Percentiles rank a stretch among this genome's conserved stretches.
Evolutionary conservation across 2,329 filamentous ascomycete genomes (phyloP).

Genomic region (Aspergillus vadensis): DNA sequence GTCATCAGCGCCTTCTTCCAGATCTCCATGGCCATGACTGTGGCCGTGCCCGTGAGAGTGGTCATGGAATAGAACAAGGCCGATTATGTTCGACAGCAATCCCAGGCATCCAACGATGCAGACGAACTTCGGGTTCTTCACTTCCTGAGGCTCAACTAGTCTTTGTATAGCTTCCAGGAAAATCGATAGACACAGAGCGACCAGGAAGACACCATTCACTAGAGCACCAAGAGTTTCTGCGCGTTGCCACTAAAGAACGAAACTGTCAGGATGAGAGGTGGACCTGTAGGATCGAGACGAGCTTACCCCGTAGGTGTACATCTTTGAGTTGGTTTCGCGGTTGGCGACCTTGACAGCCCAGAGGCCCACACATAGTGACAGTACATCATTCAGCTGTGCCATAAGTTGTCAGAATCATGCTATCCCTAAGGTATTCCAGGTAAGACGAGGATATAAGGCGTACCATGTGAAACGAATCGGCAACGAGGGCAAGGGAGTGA

Average conservation of each 20-base stretch:
- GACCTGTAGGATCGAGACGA: constrained; percentile 1
- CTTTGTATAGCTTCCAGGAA: constrained; percentile 92
- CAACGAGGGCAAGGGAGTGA: constrained; percentile 88
- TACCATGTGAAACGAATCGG: constrained; percentile 98
- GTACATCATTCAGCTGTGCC: constrained; percentile 85
- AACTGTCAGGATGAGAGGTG: constrained; percentile 14
- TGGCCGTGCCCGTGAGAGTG: constrained; percentile 81
- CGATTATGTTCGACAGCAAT: constrained; percentile 82
- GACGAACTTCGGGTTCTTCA: constrained; percentile 81
- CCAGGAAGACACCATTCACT: constrained; percentile 96
- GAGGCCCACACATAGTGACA: constrained; percentile 86
- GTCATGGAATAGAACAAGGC: constrained; percentile 88
- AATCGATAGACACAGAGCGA: constrained; percentile 94
- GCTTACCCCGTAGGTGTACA: constrained; percentile 90
- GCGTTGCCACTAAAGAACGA: constrained; percentile 74
- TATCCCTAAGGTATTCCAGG: not conserved
- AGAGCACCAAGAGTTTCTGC: constrained; percentile 95
- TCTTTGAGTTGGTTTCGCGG: constrained; percentile 76
- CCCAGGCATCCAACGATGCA: constrained; percentile 86
- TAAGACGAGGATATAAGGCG: constrained; percentile 28
- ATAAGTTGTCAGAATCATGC: not conserved
- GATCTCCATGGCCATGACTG: constrained; percentile 53
- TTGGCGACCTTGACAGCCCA: constrained; percentile 94
- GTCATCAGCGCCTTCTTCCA: constrained; percentile 53
- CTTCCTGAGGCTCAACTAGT: constrained; percentile 86